A percentile compares a stretch with the other conserved stretches of the same genome.
These are phyloP conservation scores for Macaranga tanarius DNA, from an alignment of 441 rosid species.

Conservation along the genomic window DNA sequence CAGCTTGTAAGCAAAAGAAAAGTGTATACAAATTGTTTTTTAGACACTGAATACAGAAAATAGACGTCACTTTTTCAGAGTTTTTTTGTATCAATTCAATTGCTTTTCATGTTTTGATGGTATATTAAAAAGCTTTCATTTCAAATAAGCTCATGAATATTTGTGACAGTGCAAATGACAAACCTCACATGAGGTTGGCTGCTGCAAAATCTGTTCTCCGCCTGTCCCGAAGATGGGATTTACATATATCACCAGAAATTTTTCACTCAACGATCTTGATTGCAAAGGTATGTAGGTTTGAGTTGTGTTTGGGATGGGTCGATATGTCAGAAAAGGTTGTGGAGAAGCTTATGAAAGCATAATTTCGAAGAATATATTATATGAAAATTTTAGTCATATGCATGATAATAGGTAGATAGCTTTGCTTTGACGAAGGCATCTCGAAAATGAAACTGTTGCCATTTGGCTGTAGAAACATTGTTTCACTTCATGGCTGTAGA, in stretches of 20 bases:
- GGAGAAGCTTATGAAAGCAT: not conserved
- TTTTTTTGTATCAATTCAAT: too few species aligned
- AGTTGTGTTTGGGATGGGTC: not conserved
- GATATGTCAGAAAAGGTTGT: conserved; percentile 8
- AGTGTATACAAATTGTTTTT: not conserved
- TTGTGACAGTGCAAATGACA: conserved; percentile 53
- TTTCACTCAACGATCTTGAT: conserved; percentile 60
- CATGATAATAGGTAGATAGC: not conserved
- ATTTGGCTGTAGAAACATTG: not conserved
- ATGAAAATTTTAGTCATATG: not conserved
- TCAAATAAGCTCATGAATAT: conserved; percentile 21
- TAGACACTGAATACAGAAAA: not conserved
- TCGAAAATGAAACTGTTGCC: not conserved
- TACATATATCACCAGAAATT: conserved; percentile 69
- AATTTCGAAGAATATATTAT: not conserved
- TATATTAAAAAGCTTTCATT: conserved; percentile 2
- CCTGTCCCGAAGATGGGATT: conserved; percentile 93
- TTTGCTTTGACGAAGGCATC: not conserved
- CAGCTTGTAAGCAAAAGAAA: not conserved
- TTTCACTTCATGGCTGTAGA: not conserved
- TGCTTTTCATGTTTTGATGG: not conserved
- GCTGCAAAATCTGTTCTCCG: conserved; percentile 86
- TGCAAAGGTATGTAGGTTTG: conserved; percentile 55
- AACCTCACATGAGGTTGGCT: conserved; percentile 61
- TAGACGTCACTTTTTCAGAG: too few species aligned